phyloP scores from a whole-genome alignment of 2,329 filamentous ascomycete species.

The Colletotrichum nymphaeae region DNA sequence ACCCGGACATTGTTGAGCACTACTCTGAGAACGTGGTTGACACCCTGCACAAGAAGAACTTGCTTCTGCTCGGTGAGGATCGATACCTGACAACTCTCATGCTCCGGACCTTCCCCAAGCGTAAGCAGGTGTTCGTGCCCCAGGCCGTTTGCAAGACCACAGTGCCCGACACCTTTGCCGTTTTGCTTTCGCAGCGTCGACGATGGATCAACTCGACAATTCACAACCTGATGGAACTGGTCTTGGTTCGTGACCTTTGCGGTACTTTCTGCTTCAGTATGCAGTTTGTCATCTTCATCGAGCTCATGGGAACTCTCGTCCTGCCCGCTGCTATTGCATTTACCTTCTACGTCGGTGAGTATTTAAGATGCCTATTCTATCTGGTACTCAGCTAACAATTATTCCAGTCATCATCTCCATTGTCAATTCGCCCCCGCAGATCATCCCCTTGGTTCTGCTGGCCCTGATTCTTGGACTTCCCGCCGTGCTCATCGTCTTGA shows the following conservation, averaged over 20 bases:
- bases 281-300: conserved; percentile 98
- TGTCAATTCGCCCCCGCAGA: conserved; percentile 78
- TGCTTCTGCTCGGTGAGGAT: conserved; percentile 92
- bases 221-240: conserved; percentile 97
- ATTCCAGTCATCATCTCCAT: conserved; percentile 84
- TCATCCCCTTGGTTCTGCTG: conserved; percentile 91
- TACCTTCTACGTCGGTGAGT: conserved; percentile 93
- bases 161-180: conserved; percentile 91
- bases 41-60: conserved; percentile 96
- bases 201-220: conserved; percentile 99
- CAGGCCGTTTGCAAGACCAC: conserved; percentile 99
- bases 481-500: conserved; percentile 89
- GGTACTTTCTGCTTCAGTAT: conserved; percentile 99
- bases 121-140: conserved; percentile 98
- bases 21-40: conserved; percentile 99
- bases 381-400: conserved; percentile 10
- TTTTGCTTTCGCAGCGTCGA: conserved; percentile 92
- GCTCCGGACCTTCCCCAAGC: conserved; percentile 98
- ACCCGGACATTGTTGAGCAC: conserved; percentile 98
- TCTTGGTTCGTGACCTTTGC: conserved; percentile 94
- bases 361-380: conserved; percentile 1
- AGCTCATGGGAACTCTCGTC: conserved; percentile 93
- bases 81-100: conserved; percentile 96
- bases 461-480: conserved; percentile 93
- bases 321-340: conserved; percentile 96